phyloP scores from a whole-genome alignment of 2,329 filamentous ascomycete species.

The Fusarium sp. region DNA sequence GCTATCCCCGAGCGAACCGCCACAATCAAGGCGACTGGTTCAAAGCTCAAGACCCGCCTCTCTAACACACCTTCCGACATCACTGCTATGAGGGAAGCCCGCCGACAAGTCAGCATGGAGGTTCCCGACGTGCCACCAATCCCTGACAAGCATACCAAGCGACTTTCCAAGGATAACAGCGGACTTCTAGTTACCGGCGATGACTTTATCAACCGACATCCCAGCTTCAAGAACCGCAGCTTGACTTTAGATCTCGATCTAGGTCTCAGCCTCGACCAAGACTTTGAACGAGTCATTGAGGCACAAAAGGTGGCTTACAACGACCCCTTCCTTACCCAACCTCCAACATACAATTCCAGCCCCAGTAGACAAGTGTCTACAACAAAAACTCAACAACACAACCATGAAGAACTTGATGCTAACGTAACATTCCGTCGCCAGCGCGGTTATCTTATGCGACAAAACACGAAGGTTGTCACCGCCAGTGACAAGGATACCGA shows the following conservation, averaged over 20 bases:
- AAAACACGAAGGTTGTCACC: slow-evolving; percentile 96
- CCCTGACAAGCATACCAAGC: slow-evolving; percentile 68
- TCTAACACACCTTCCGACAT: slow-evolving; percentile 89
- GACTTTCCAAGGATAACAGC: slow-evolving; percentile 61
- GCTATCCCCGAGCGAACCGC: slow-evolving; percentile 83
- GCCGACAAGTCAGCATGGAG: slow-evolving; percentile 85
- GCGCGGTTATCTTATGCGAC: slow-evolving; percentile 98
- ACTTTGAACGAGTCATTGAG: slow-evolving; percentile 96
- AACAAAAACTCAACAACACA: slow-evolving; percentile 15
- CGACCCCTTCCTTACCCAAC: slow-evolving; percentile 38
- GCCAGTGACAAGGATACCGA: slow-evolving; percentile 82
- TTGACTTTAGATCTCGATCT: slow-evolving; percentile 85
- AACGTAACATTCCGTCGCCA: slow-evolving; percentile 73
- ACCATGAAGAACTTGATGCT: slow-evolving; percentile 61
- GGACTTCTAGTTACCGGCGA: slow-evolving; percentile 52
- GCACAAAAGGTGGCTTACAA: slow-evolving; percentile 83
- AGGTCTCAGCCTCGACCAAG: slow-evolving; percentile 86
- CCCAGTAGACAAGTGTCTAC: slow-evolving; percentile 61
- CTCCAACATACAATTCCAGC: slow-evolving; percentile 38
- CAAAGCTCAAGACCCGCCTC: slow-evolving; percentile 86
- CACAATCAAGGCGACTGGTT: slow-evolving; percentile 89
- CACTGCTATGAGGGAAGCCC: slow-evolving; percentile 84
- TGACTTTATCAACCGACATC: slow-evolving; percentile 68
- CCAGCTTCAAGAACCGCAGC: slow-evolving; percentile 83
- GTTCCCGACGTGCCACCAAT: slow-evolving; percentile 69